Conservation (phyloP, 306 rosid genomes). For the Prunus mira region DNA sequence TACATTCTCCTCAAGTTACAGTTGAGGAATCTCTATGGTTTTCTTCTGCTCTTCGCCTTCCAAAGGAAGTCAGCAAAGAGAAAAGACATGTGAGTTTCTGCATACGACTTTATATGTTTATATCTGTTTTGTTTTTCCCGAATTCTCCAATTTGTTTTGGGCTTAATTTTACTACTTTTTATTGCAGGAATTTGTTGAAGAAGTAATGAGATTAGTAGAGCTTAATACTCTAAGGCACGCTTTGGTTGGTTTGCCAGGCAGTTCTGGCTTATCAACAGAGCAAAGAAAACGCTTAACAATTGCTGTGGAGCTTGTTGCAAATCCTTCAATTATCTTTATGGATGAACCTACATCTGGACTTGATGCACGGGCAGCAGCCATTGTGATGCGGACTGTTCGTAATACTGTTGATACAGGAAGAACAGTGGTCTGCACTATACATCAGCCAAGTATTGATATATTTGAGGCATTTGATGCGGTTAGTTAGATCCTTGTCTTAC, state of each 20-base stretch:
- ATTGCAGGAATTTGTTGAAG: slow-evolving; percentile 80
- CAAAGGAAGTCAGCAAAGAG: slow-evolving; percentile 59
- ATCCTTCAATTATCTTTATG: slow-evolving; percentile 92
- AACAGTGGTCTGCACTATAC: slow-evolving; percentile 91
- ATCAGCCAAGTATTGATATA: slow-evolving; percentile 88
- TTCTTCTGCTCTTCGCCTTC: slow-evolving; percentile 85
- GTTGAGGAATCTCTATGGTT: slow-evolving; percentile 80
- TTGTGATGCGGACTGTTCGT: slow-evolving; percentile 86
- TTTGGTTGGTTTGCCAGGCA: slow-evolving; percentile 89
- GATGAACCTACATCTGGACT: slow-evolving; percentile 97
- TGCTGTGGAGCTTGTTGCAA: slow-evolving; percentile 93
- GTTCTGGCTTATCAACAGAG: slow-evolving; percentile 83
- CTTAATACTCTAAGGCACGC: slow-evolving; percentile 69
- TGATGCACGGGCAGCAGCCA: slow-evolving; percentile 93
- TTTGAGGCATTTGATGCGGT: slow-evolving; percentile 96
- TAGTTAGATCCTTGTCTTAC: slow-evolving; percentile 12
- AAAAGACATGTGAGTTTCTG: slow-evolving; percentile 53
- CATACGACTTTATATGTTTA: background rate
- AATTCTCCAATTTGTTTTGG: background rate
- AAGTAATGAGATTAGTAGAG: slow-evolving; percentile 81
- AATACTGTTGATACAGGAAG: slow-evolving; percentile 94
- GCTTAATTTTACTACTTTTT: slow-evolving; percentile 13
- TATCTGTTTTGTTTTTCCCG: background rate
- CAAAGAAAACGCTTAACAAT: slow-evolving; percentile 87
- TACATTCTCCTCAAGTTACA: slow-evolving; percentile 92